Base-by-base conservation (phyloP, 441 rosid species). In the Macaranga tanarius region DNA sequence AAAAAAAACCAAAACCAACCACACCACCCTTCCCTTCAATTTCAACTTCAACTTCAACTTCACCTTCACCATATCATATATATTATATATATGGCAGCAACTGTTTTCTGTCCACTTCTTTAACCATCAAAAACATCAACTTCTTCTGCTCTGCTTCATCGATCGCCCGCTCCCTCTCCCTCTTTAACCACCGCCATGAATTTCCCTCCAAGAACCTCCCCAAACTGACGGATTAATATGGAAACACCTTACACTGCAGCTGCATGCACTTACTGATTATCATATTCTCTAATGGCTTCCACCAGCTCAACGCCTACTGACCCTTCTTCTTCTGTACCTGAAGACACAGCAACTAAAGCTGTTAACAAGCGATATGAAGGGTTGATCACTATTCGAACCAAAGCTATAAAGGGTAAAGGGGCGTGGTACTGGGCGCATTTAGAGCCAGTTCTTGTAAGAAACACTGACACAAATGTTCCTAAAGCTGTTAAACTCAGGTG, bases 381-480 rank as follows among this genome's bases (percentile, higher is more conserved):
- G 5, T 73, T 88, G 69, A 62, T 80, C 48, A 72, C 82, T 42
- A 79, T 86, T 52, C 77, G 89, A 58, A 85, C 78, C 38, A 89
- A 89, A 72, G 94, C 94, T 25, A 72, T 81, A 1, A 89, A 83
- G 77, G 94, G 94, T 38, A 89, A 89, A 77, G 94, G 94, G 58
- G 94, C 94, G 4, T 89, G 94, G 94, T 89, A 89, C 72, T 89
- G 94, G 94, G 82, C 82, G 0, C 90, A 86, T 73, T 76, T 89
- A 2, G 92, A 89, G 75, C 94, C 94, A 4, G 64, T 89, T 54
- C 87, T 89, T 9, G 28, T 85, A 6, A 83, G 51, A 34, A 83
- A 86, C 84, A 76, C 87, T 6, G 92, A 89, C 31, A 84, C 88
- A 0, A 78, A 79, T 31, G 82, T 89, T 48, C 82, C 92, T 0